These are phyloP conservation scores for Leucaena leucocephala DNA, from an alignment of 306 rosid species.

Conservation along the genomic window DNA sequence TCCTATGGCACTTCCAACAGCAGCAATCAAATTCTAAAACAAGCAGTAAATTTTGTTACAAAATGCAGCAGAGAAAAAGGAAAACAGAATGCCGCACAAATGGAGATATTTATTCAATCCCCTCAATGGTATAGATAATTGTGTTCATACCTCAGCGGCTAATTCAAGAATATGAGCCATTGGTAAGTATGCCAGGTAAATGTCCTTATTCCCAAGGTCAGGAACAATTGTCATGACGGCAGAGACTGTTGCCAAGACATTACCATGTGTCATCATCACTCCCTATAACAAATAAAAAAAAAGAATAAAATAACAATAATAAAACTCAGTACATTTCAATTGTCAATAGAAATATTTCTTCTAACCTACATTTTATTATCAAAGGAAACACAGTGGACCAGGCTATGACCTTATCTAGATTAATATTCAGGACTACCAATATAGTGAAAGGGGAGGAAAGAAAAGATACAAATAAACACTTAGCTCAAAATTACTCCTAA, in stretches of 20 bases:
- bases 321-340: neutral
- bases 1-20: slow-evolving; percentile 90
- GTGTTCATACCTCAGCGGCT: slow-evolving; percentile 85
- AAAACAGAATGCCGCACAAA: slow-evolving; percentile 21
- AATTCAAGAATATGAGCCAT: slow-evolving; percentile 98
- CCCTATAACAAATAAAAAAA: slow-evolving; percentile 59
- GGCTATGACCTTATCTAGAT: neutral
- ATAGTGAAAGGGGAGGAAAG: slow-evolving; percentile 16
- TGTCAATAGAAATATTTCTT: neutral
- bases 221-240: slow-evolving; percentile 92
- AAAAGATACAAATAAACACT: slow-evolving; percentile 16
- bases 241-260: slow-evolving; percentile 83
- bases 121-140: slow-evolving; percentile 34
- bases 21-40: slow-evolving; percentile 72
- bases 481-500: slow-evolving; percentile 43
- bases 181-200: slow-evolving; percentile 87
- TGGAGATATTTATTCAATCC: slow-evolving; percentile 31
- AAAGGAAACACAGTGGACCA: neutral
- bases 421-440: slow-evolving; percentile 19
- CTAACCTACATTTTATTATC: neutral
- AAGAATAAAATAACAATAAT: neutral
- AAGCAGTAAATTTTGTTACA: slow-evolving; percentile 31
- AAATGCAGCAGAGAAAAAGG: neutral
- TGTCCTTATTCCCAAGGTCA: slow-evolving; percentile 69
- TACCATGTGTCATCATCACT: slow-evolving; percentile 97